phyloP scores from a whole-genome alignment of 2,329 filamentous ascomycete genomes.

The Chrysoporthe austroafricana region DNA sequence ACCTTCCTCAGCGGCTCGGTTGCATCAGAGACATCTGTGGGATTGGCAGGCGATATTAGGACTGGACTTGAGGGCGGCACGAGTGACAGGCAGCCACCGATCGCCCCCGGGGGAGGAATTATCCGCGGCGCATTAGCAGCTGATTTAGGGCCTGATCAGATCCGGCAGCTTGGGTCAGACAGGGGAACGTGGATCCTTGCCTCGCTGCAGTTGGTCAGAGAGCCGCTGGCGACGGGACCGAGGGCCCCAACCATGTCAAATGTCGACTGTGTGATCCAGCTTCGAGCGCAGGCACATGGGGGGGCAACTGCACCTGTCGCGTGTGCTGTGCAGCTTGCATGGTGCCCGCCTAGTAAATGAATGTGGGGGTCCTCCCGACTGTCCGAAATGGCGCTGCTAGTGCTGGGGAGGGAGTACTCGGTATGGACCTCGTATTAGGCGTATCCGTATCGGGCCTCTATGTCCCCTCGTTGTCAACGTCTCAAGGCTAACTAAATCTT shows the following conservation, averaged over 20 bases:
- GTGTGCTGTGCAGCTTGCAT: background rate
- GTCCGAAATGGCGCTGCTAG: background rate
- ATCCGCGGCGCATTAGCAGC: background rate
- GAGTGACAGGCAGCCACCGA: background rate
- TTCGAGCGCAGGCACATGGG: background rate
- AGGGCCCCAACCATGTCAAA: background rate
- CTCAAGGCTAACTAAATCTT: too few relatives aligned
- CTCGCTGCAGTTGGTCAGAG: conserved; percentile 9
- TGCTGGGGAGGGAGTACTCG: background rate
- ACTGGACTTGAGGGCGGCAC: background rate
- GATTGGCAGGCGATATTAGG: background rate
- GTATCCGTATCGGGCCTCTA: background rate
- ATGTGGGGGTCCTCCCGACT: background rate
- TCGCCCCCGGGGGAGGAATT: background rate
- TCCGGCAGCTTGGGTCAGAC: conserved; percentile 24
- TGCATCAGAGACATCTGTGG: background rate
- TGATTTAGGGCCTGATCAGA: conserved; percentile 1
- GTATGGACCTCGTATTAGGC: background rate
- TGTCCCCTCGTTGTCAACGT: background rate
- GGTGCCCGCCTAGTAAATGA: background rate
- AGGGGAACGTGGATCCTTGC: conserved; percentile 20
- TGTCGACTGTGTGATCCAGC: background rate
- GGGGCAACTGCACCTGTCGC: background rate
- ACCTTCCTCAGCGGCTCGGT: background rate
- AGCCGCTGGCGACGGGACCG: background rate